Evolutionary conservation across 2,329 filamentous ascomycete genomes (phyloP).

Genomic region (Diaporthe velutina): DNA sequence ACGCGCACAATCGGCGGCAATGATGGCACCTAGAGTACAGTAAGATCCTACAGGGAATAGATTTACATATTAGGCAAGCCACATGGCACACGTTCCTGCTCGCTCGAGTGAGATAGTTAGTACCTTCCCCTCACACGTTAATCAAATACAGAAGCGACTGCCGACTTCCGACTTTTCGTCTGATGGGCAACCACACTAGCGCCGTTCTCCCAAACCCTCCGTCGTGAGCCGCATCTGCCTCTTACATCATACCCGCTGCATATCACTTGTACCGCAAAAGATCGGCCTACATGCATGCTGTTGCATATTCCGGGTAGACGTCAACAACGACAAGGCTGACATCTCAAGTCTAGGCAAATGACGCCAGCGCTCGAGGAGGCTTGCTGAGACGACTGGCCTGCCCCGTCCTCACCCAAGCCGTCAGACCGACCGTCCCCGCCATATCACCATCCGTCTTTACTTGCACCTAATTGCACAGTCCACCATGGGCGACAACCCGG

Average conservation of each 20-base stretch:
- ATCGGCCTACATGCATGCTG: background rate
- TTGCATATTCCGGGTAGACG: background rate
- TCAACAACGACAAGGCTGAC: background rate
- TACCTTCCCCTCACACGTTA: background rate
- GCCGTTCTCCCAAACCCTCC: slow-evolving; percentile 6
- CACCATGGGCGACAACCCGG: slow-evolving; percentile 32
- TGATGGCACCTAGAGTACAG: background rate
- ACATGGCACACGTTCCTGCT: background rate
- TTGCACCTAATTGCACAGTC: background rate
- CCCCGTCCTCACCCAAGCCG: background rate
- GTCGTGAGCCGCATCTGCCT: slow-evolving; percentile 26
- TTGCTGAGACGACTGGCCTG: background rate
- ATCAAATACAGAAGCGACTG: background rate
- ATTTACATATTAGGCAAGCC: background rate
- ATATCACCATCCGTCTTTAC: background rate
- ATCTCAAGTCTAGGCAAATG: background rate
- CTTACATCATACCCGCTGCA: slow-evolving; percentile 24
- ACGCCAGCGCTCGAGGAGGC: background rate
- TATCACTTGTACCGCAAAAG: background rate
- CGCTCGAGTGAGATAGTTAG: background rate
- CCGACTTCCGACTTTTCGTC: slow-evolving; percentile 5
- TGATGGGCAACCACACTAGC: slow-evolving; percentile 7
- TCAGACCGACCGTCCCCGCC: background rate
- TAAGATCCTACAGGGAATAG: no score
- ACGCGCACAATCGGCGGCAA: background rate